Base-by-base conservation (phyloP, 805 yeast genomes). In the Ogataea sp. region DNA sequence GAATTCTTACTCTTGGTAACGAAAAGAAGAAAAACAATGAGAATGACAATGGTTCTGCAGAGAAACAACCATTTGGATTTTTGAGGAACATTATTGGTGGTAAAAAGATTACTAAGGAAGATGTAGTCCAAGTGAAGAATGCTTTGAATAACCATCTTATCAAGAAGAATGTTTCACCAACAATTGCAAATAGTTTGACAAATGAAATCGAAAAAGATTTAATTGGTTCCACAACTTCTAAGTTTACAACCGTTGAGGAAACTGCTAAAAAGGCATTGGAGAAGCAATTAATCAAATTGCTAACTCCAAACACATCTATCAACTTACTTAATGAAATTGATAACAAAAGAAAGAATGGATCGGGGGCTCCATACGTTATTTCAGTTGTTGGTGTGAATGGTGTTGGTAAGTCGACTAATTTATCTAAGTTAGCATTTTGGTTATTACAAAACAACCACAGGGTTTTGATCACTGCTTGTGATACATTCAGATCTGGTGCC, bases 381-480 rank as follows among this genome's bases (percentile, higher is more conserved):
- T 88, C 97, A 1, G 90, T 90, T 18, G 97, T 90, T 20, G 98
- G 98, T 32, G 98, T 90, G 17, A 90, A 90, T 59, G 98, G 98
- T 34, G 98, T 90, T 31, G 98, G 98, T 13, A 90, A 90, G 60
- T 90, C 97, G 0, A 90, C 98, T 2, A 93, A 90, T 54, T 67
- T 90, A 44, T 93, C 97, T 20, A 90, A 90, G 60, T 65, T 90
- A 38, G 97, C 96, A 2, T 90, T 85, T 59, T 90, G 98, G 98
- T 70, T 90, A 38, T 64, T 90, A 41, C 97, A 93, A 55, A 90
- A 93, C 59, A 79, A 90, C 54, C 71, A 85, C 58, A 78, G 75
- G 48, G 95, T 90, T 1, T 68, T 90, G 38, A 83, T 90, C 51
- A 94, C 95, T 18, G 98, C 98, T 0, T 90, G 97, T 64, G 98